Percentiles rank a stretch among this genome's conserved stretches.
Evolutionary conservation across 2,329 filamentous ascomycete genomes (phyloP).

Genomic region (Aspergillus fijiensis): DNA sequence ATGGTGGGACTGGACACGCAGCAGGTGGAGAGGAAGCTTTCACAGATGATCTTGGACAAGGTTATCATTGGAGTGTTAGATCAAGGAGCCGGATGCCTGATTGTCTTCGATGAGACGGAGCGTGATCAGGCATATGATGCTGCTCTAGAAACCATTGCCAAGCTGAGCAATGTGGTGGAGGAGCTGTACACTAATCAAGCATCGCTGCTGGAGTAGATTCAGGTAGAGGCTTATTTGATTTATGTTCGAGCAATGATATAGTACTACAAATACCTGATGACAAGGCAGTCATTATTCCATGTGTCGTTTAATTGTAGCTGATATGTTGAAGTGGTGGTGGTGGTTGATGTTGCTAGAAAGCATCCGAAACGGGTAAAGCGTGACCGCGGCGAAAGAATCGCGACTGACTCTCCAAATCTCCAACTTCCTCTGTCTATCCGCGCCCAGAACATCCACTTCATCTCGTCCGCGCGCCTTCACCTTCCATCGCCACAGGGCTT

Average conservation of each 20-base stretch:
- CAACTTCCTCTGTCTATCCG: background rate
- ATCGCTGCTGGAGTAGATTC: slow-evolving; percentile 75
- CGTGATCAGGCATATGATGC: slow-evolving; percentile 92
- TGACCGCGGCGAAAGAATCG: slow-evolving; percentile 36
- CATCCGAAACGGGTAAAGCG: slow-evolving; percentile 38
- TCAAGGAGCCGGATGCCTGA: slow-evolving; percentile 94
- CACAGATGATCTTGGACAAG: slow-evolving; percentile 99
- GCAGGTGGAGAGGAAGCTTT: slow-evolving; percentile 96
- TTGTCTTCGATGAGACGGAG: slow-evolving; percentile 94
- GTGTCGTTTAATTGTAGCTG: background rate
- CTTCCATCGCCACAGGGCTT: slow-evolving; percentile 5
- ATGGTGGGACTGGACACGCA: slow-evolving; percentile 95
- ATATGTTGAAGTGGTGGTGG: background rate
- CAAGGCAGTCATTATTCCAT: background rate
- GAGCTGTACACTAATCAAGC: slow-evolving; percentile 98
- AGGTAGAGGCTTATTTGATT: slow-evolving; percentile 11
- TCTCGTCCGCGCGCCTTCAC: slow-evolving; percentile 17
- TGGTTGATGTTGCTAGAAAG: slow-evolving; percentile 1
- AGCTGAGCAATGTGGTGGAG: slow-evolving; percentile 95
- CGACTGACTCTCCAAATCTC: slow-evolving; percentile 20
- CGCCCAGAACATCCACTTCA: slow-evolving; percentile 13
- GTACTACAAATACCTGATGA: slow-evolving; percentile 22
- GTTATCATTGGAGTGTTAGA: slow-evolving; percentile 97
- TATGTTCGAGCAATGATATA: slow-evolving; percentile 24
- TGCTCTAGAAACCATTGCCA: slow-evolving; percentile 91